phyloP scores from a whole-genome alignment of 345 rosid genomes.

The Mercurialis annua region DNA sequence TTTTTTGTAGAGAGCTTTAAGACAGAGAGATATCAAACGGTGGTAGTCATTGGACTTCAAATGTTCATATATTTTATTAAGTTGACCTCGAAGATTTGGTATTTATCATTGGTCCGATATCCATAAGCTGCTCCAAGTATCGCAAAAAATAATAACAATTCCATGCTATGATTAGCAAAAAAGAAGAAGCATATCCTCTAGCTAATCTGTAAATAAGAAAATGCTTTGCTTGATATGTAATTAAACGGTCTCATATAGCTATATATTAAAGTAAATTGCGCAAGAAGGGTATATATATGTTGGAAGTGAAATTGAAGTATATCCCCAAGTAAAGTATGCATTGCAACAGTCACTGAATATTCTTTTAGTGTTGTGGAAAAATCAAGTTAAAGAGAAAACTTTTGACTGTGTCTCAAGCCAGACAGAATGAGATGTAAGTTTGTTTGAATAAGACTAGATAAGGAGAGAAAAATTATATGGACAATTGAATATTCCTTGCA shows the following conservation, averaged over 20 bases:
- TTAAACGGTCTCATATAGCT: too few species aligned
- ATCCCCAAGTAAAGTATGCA: conserved; percentile 28
- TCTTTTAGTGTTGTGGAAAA: background rate
- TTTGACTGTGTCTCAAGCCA: conserved; percentile 13
- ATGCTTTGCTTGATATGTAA: conserved; percentile 3
- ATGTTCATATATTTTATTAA: too few species aligned
- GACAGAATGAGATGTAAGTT: background rate
- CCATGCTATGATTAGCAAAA: too few species aligned
- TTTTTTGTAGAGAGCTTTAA: too few species aligned
- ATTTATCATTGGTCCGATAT: too few species aligned
- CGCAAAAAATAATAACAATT: too few species aligned
- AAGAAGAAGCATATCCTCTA: too few species aligned
- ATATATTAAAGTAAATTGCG: background rate
- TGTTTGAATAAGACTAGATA: conserved; percentile 17
- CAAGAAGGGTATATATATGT: background rate
- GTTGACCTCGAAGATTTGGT: too few species aligned
- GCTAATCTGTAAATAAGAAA: too few species aligned
- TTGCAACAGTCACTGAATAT: conserved; percentile 8
- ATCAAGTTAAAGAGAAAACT: conserved; percentile 9
- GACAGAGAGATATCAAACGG: too few species aligned
- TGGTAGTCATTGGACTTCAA: too few species aligned
- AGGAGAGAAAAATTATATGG: conserved; percentile 26
- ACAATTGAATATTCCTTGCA: conserved; percentile 45
- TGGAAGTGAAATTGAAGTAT: background rate
- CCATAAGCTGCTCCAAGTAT: too few species aligned